These are phyloP conservation scores for Inga oerstediana DNA, from an alignment of 306 rosid genomes.

Conservation along the genomic window DNA sequence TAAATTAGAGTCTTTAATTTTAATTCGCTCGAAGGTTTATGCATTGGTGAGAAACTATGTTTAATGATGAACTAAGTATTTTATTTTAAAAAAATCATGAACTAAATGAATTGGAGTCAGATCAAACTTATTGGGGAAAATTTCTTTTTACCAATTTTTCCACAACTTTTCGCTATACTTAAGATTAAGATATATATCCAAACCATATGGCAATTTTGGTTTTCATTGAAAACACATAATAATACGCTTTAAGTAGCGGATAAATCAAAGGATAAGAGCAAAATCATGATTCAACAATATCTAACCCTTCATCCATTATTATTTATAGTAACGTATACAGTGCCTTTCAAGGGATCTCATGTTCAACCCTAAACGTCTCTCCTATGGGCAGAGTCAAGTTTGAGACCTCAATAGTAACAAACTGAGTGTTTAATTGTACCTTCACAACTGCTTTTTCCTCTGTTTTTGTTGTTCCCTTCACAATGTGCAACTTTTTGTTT, in stretches of 20 bases:
- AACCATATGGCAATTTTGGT: not conserved
- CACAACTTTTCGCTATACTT: too few relatives aligned
- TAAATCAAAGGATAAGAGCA: not conserved
- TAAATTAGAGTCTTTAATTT: not conserved
- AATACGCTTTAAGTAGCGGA: not conserved
- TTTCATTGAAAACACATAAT: not conserved
- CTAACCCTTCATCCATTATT: not conserved
- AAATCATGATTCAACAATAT: not conserved
- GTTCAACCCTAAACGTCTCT: constrained; percentile 55
- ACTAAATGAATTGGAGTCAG: not conserved
- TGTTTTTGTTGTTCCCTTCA: constrained; percentile 36
- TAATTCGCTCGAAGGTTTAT: too few relatives aligned
- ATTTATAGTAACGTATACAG: not conserved
- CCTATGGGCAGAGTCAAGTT: constrained; percentile 60
- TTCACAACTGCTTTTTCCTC: constrained; percentile 28
- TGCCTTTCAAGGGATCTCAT: constrained; percentile 12
- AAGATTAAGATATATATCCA: too few relatives aligned
- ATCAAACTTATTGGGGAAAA: not conserved
- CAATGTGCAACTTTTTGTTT: constrained; percentile 32
- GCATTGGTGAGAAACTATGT: too few relatives aligned
- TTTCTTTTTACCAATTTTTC: too few relatives aligned
- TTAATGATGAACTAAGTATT: too few relatives aligned
- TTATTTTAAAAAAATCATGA: not conserved
- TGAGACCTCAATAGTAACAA: constrained; percentile 45
- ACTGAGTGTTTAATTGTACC: constrained; percentile 37